Base-by-base conservation (phyloP, 371 early-diverging fungal species). In the Actinomortierella ambigua region DNA sequence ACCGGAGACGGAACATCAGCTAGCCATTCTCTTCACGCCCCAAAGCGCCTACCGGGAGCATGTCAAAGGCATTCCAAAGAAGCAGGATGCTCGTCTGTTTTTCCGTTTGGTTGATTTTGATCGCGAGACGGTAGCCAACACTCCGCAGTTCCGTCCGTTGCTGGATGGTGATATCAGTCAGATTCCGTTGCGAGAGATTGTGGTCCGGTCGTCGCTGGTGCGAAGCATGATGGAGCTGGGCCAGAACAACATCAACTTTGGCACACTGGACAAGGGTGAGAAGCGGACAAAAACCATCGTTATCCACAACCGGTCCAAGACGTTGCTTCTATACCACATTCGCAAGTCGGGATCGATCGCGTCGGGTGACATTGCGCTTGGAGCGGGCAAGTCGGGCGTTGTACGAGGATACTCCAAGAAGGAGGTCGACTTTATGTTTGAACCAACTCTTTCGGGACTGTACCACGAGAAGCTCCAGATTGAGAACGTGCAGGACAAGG, bases 231-330 rank as follows among this genome's bases (percentile, higher is more conserved):
- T 98, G 88, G 98, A 96, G 47, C 79, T 98, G 1, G 96, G 96
- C 13, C 99, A 98, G 73, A 93, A 92, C 75, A 93, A 95, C 73
- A 96, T 98, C 77, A 98, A 98, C 61, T 97, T 98, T 76, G 99
- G 99, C 14, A 73, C 85, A 14, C 82, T 98, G 54, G 94, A 94
- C 61, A 90, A 93, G 59, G 92, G 92, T 59, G 96, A 98, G 73
- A 75, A 87, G 0, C 87, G 94, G 62, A 87, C 89, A 15, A 97
- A 97, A 68, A 90, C 91, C 1, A 90, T 98, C 46, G 86, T 97
- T 0, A 84, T 98, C 26, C 88, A 95, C 52, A 98, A 98, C 70
- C 90, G 92, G 20, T 89, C 92, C 41, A 97, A 97, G 65, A 88
- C 90, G 7, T 93, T 97, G 0, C 77, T 97, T 55, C 76, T 98